Conservation (phyloP, 2,329 filamentous ascomycete genomes). For the Myriangium duriaei region DNA sequence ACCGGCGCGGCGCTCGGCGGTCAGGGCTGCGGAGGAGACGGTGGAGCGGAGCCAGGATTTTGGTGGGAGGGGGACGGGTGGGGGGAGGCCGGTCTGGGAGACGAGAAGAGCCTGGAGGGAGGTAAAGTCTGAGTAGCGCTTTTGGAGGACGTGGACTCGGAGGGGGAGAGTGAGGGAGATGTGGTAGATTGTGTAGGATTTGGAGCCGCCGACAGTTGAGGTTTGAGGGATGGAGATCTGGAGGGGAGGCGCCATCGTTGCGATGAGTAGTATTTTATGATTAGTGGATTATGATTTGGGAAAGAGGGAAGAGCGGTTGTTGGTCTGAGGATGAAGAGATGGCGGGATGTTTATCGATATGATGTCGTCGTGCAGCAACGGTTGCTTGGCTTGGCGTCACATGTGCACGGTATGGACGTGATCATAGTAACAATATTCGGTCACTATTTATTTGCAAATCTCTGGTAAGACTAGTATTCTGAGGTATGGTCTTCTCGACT, state of each 20-base stretch:
- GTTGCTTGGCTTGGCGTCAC: background rate
- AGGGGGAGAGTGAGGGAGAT: slow-evolving; percentile 65
- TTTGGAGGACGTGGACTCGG: slow-evolving; percentile 61
- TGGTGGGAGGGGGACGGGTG: slow-evolving; percentile 54
- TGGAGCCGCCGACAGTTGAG: slow-evolving; percentile 38
- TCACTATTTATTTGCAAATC: too few species aligned
- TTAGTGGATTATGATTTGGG: too few species aligned
- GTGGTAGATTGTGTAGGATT: slow-evolving; percentile 66
- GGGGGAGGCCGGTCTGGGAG: slow-evolving; percentile 46
- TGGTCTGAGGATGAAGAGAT: background rate
- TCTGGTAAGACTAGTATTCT: too few species aligned
- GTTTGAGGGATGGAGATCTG: slow-evolving; percentile 35
- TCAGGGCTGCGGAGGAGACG: slow-evolving; percentile 53
- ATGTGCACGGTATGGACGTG: too few species aligned
- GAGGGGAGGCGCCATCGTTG: slow-evolving; percentile 31
- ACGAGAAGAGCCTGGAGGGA: slow-evolving; percentile 52
- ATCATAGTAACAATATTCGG: too few species aligned
- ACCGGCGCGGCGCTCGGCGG: slow-evolving; percentile 54
- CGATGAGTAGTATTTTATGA: too few species aligned
- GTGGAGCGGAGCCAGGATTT: slow-evolving; percentile 72
- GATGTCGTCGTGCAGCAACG: background rate
- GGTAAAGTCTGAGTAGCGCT: slow-evolving; percentile 72
- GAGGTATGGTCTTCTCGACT: too few species aligned
- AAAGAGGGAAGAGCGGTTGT: too few species aligned
- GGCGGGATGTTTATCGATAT: background rate